These are phyloP conservation scores for Trifolium pratense DNA, from an alignment of 306 rosid genomes.

Conservation along the genomic window DNA sequence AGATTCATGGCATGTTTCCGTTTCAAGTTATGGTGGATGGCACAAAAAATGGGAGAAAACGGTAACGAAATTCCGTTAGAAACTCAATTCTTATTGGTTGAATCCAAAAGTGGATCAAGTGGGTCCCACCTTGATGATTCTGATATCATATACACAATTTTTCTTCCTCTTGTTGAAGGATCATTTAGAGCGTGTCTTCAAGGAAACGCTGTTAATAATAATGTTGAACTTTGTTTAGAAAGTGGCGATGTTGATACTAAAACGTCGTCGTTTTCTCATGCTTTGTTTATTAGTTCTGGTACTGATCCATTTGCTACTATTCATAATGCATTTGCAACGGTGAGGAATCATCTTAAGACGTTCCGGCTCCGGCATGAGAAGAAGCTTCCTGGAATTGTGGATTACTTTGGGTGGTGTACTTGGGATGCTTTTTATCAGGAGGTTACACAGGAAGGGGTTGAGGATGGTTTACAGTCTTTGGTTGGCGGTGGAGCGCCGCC, in stretches of 20 bases:
- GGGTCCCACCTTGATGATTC: constrained; percentile 73
- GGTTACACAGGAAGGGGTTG: constrained; percentile 86
- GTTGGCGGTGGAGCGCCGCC: constrained; percentile 74
- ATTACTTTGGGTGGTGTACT: constrained; percentile 90
- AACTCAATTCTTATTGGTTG: constrained; percentile 81
- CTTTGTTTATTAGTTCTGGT: constrained; percentile 68
- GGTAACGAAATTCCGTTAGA: constrained; percentile 81
- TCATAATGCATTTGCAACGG: constrained; percentile 62
- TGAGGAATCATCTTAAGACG: constrained; percentile 60
- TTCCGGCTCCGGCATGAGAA: constrained; percentile 87
- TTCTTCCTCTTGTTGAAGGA: constrained; percentile 81
- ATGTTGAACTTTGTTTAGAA: constrained; percentile 79
- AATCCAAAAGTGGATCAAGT: constrained; percentile 66
- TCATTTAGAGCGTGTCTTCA: constrained; percentile 78
- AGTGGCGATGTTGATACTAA: constrained; percentile 74
- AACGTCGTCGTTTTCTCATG: constrained; percentile 67
- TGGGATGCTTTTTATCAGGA: constrained; percentile 95
- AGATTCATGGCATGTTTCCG: constrained; percentile 85
- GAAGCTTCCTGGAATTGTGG: constrained; percentile 73
- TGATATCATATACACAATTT: constrained; percentile 65
- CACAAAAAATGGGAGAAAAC: constrained; percentile 83
- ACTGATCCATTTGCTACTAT: constrained; percentile 73
- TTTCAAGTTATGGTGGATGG: constrained; percentile 99
- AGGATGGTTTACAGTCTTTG: constrained; percentile 65
- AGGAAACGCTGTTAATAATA: constrained; percentile 56